Base-by-base conservation (phyloP, 2,329 filamentous ascomycete species). In the Ceratocystis variospora region DNA sequence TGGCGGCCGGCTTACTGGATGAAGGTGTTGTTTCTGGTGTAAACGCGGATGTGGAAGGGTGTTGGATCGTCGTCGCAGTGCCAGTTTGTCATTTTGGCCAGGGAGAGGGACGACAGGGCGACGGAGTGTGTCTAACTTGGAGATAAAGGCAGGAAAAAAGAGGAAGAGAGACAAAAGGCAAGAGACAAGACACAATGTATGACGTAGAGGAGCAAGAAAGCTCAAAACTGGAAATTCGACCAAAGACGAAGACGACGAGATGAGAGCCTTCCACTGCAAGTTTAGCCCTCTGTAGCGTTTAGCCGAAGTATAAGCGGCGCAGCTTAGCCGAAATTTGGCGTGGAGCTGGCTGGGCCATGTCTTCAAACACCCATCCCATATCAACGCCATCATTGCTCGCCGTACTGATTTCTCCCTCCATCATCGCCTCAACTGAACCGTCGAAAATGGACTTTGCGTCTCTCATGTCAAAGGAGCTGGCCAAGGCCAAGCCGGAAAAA, bases 401-500 rank as follows among this genome's bases (percentile, higher is more conserved):
- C 28, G 3, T 3, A 37, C 12, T n/a, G 15, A 37, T 17, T 33
- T n/a, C 4, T 10, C n/a, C 28, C 25, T 31, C 17, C 53, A 53
- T 22, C 48, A 22, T 53, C 22, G 48, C 15, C 28, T 4, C 2
- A 31, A 25, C 45, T 63, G 46, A 44, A 22, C 33, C 64, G 2
- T 7, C 69, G 73, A 80, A 69, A 70, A 99, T 99, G 94, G 92
- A 99, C 76, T 99, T 99, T 79, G 91, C 91, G 68, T 84, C 90
- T 45, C 79, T 99, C 61, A 96, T 99, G 90, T 86, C 89, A 72
- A 88, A 90, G 73, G 91, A 96, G 76, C 94, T 99, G 72, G 85
- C 89, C 72, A 95, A 94, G 76, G 81, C 87, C 71, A 90, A 90
- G 75, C 77, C 81, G 65, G 70, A 76, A 53, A 70, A 77, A 53